Evolutionary conservation across 1,139 yeast genomes (phyloP).

Genomic region (Sugiyamaella xylanicola): DNA sequence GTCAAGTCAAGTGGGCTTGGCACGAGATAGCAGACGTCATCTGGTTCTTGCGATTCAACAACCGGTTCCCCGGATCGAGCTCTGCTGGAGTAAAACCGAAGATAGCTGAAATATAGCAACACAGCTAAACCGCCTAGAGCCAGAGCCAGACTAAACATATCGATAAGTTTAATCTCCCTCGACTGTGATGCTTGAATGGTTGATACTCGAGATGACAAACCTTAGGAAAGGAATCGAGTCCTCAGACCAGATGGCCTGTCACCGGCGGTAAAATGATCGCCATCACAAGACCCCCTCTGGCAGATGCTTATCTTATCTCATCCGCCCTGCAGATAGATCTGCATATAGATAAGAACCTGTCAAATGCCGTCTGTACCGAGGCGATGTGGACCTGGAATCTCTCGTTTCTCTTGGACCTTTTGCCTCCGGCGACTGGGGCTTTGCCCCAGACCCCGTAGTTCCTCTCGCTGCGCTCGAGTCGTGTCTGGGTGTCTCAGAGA

Average conservation of each 20-base stretch:
- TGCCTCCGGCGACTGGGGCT: background rate
- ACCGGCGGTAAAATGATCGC: background rate
- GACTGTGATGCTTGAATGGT: no score
- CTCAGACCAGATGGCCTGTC: no score
- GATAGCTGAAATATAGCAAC: no score
- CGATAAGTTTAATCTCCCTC: no score
- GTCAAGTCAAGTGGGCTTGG: slow-evolving; percentile 64
- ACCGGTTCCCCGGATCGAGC: no score
- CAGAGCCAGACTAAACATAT: no score
- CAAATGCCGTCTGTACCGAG: no score
- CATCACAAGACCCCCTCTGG: background rate
- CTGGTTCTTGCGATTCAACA: background rate
- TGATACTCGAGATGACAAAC: no score
- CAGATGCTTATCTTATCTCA: background rate
- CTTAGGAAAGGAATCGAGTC: background rate
- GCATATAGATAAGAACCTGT: no score
- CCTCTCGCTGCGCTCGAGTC: background rate
- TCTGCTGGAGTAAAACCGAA: background rate
- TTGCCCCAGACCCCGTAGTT: background rate
- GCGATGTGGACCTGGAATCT: no score
- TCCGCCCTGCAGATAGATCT: background rate
- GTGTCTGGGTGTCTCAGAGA: background rate
- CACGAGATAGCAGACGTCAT: slow-evolving; percentile 1
- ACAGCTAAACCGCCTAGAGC: no score
- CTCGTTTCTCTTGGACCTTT: no score